A percentile compares a stretch with the other conserved stretches of the same genome.
Conservation (phyloP, 2,329 filamentous ascomycete genomes). For the Aspergillus sp. region DNA sequence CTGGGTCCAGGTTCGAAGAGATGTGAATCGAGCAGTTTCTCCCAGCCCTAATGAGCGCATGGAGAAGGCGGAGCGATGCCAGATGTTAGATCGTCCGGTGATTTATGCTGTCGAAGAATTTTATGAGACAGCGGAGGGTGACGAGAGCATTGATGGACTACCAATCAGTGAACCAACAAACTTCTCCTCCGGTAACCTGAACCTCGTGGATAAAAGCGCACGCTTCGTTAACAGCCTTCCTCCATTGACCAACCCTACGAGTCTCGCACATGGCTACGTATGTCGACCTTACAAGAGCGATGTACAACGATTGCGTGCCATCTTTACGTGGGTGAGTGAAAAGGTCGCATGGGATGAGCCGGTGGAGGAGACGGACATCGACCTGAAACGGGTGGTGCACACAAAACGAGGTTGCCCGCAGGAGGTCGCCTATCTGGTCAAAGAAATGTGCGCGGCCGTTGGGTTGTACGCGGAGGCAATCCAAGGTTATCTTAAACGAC, state of each 20-base stretch:
- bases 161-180: constrained; percentile 76
- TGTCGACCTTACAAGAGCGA: constrained; percentile 92
- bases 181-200: constrained; percentile 70
- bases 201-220: constrained; percentile 89
- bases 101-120: constrained; percentile 86
- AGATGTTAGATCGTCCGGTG: constrained; percentile 87
- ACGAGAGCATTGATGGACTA: constrained; percentile 77
- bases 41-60: constrained; percentile 78
- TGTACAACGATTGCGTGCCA: constrained; percentile 82
- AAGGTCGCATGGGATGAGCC: constrained; percentile 94
- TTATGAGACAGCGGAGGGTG: constrained; percentile 74
- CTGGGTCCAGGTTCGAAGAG: constrained; percentile 95
- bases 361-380: constrained; percentile 68
- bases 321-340: constrained; percentile 97
- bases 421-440: constrained; percentile 79
- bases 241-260: constrained; percentile 69
- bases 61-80: constrained; percentile 79
- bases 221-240: constrained; percentile 81
- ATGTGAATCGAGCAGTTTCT: constrained; percentile 92
- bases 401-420: constrained; percentile 75
- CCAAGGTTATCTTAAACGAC: constrained; percentile 80
- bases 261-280: constrained; percentile 80
- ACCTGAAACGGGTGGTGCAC: constrained; percentile 75
- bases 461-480: constrained; percentile 82
- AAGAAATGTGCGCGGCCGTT: constrained; percentile 88